phyloP scores from a whole-genome alignment of 352 stramenopile species.

The Lagenidium sp. region DNA sequence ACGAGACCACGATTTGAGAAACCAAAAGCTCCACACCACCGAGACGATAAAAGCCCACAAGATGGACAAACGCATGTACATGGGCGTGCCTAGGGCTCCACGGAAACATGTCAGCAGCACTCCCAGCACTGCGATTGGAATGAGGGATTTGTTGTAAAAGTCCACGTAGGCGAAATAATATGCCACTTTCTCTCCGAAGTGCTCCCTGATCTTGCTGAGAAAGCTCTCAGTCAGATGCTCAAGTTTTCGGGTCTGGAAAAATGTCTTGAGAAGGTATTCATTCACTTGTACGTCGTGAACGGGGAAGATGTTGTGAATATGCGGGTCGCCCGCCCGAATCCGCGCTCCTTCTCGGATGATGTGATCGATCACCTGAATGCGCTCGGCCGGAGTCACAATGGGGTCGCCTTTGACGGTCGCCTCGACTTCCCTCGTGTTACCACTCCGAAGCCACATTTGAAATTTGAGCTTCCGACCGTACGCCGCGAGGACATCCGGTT shows the following conservation, averaged over 20 bases:
- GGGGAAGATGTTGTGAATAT: conserved; percentile 68
- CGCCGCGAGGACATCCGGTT: conserved; percentile 42
- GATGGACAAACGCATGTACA: conserved; percentile 79
- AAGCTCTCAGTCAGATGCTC: conserved; percentile 55
- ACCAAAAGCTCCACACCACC: conserved; percentile 74
- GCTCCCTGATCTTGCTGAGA: conserved; percentile 45
- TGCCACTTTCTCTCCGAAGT: conserved; percentile 80
- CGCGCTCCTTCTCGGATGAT: conserved; percentile 67
- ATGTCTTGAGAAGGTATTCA: conserved; percentile 61
- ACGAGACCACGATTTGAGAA: conserved; percentile 71
- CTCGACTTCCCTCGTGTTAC: conserved; percentile 68
- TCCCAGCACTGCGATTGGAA: conserved; percentile 67
- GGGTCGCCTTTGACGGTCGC: conserved; percentile 39
- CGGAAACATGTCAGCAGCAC: conserved; percentile 61
- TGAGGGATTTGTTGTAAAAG: conserved; percentile 80
- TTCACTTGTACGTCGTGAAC: conserved; percentile 70
- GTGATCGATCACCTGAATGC: conserved; percentile 78
- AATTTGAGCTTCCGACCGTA: conserved; percentile 58
- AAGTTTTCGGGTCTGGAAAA: conserved; percentile 57
- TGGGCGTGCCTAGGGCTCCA: conserved; percentile 42
- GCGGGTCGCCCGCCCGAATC: conserved; percentile 37
- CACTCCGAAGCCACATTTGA: conserved; percentile 68
- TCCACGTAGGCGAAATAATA: conserved; percentile 85
- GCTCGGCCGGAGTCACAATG: conserved; percentile 60
- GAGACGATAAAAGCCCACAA: conserved; percentile 67